These are phyloP conservation scores for Emergomyces pasteurianus DNA, from an alignment of 2,329 filamentous ascomycete genomes.

Conservation along the genomic window DNA sequence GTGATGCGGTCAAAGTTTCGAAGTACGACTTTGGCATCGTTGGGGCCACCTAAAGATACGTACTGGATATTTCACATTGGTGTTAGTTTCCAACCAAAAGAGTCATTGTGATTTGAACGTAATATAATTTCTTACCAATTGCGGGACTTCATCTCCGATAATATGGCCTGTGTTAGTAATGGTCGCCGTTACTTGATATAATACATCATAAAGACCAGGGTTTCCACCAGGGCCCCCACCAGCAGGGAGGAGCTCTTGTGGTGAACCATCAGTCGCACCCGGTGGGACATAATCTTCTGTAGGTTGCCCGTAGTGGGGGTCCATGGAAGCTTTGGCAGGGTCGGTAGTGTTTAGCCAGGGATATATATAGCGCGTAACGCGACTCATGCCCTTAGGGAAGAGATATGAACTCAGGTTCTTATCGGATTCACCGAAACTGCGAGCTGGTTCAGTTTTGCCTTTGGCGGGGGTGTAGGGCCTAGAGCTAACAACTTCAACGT, in stretches of 20 bases:
- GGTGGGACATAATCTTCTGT: conserved; percentile 39
- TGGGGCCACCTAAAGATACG: conserved; percentile 64
- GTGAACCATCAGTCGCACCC: conserved; percentile 39
- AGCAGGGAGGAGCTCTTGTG: conserved; percentile 46
- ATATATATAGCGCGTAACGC: conserved; percentile 48
- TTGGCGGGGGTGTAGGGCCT: conserved; percentile 41
- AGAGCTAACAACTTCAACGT: conserved; percentile 34
- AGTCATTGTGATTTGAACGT: neutral
- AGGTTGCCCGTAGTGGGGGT: conserved; percentile 43
- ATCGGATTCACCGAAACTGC: conserved; percentile 38
- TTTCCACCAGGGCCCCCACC: conserved; percentile 51
- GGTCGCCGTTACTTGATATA: conserved; percentile 38
- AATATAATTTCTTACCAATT: conserved; percentile 28
- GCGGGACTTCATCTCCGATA: conserved; percentile 41
- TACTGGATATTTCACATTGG: conserved; percentile 36
- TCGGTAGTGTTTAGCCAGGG: conserved; percentile 52
- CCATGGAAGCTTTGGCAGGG: conserved; percentile 38
- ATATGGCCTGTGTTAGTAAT: conserved; percentile 41
- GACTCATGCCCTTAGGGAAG: conserved; percentile 42
- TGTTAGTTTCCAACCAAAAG: neutral
- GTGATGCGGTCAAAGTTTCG: conserved; percentile 70
- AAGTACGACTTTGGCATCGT: conserved; percentile 55
- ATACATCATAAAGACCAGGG: conserved; percentile 39
- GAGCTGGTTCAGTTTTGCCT: conserved; percentile 43
- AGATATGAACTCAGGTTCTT: conserved; percentile 41